These are phyloP conservation scores for Camptophora hylomeconis DNA, from an alignment of 2,329 filamentous ascomycete genomes.

Conservation along the genomic window DNA sequence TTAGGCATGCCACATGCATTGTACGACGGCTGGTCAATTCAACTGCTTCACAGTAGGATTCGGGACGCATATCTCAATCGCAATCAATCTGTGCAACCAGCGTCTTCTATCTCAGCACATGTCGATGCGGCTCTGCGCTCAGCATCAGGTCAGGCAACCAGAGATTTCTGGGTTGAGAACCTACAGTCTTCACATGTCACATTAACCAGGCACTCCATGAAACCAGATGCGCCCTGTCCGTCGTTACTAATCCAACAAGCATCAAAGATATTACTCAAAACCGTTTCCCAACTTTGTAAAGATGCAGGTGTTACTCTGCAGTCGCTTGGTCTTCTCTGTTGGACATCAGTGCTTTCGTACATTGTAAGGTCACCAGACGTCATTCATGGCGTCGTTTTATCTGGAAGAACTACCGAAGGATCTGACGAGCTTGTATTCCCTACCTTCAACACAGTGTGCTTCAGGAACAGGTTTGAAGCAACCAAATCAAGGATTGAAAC, in stretches of 20 bases:
- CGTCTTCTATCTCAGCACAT: background rate
- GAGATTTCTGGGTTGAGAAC: conserved; percentile 3
- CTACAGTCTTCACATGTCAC: background rate
- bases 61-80: conserved; percentile 36
- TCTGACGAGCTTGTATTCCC: conserved; percentile 63
- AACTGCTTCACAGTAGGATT: conserved; percentile 60
- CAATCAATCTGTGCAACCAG: background rate
- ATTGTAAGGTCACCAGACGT: conserved; percentile 56
- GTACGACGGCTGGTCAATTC: conserved; percentile 79
- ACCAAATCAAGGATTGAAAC: conserved; percentile 41
- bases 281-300: conserved; percentile 50
- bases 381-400: conserved; percentile 69
- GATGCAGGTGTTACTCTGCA: conserved; percentile 58
- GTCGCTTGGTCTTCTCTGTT: conserved; percentile 61
- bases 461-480: conserved; percentile 62
- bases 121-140: background rate
- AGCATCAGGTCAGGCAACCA: background rate
- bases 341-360: conserved; percentile 57
- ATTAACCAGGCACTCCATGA: background rate
- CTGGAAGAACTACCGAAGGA: conserved; percentile 65
- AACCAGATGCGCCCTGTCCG: no score
- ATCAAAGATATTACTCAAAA: conserved; percentile 29
- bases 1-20: conserved; percentile 74
- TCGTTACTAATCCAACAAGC: no score
- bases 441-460: conserved; percentile 78